Base-by-base conservation (phyloP, 1,284 basidiomycete genomes). In the Microbotryum violaceum region DNA sequence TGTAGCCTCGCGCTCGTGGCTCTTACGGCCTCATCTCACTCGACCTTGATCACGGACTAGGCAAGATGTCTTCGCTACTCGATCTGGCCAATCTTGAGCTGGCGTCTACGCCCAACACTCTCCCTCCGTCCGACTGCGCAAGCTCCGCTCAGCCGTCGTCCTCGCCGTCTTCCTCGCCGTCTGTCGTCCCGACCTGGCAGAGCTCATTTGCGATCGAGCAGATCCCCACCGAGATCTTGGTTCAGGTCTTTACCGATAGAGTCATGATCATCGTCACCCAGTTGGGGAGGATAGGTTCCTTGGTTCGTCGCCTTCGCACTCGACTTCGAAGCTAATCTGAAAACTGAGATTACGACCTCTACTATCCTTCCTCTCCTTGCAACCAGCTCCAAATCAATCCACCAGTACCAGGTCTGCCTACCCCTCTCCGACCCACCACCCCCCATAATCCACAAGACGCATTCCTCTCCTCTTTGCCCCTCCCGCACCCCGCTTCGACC, bases 251-350 rank as follows among this genome's bases (percentile, higher is more conserved):
- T 73, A 82, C 82, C 56, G 91, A 96, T 76, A 81, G 89, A 46
- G 78, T 85, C 10, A 77, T 96, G 23, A 83, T 94, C 21, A 78
- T 93, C 31, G 79, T 96, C 56, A 91, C 90, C 2, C 92, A 94
- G 75, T 70, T 88, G 57, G 88, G 88, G 33, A 91, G 90, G 82
- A 84, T 93, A 16, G 91, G 91, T 59, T 85, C 82, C 72, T 45
- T 65, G 48, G 73, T 96, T 77, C 89, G 92, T 73, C 72, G 78
- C 77, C 46, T 51, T 49, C 29, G 23, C 21, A 21, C 20, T 12
- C 37, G 14, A 18, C 29, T n/a, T 49, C 5, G 48, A 49, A 23
- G 27, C 48, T 16, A 18, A 0, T 16, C 29, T 23, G 18, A 23
- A 49, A 16, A n/a, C 23, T 16, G 20, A 23, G 10, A n/a, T 16